Conservation (phyloP, 2,329 filamentous ascomycete genomes). For the Xylaria polymorpha region DNA sequence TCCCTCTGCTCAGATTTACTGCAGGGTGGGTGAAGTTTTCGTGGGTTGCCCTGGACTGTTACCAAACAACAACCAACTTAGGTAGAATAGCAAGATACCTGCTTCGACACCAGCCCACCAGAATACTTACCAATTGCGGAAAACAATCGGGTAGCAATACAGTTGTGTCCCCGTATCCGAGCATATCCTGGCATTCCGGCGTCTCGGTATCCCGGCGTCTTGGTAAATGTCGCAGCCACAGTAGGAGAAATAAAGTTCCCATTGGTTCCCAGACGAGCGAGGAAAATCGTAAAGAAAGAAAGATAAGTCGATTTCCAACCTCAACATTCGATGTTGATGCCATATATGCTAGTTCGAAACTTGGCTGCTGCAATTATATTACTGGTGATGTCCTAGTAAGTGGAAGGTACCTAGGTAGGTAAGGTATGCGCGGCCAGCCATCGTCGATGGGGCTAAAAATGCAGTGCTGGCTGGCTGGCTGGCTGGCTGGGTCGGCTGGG, state of each 20-base stretch:
- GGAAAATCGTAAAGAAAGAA: not conserved
- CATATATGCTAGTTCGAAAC: not conserved
- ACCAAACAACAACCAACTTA: too few species aligned
- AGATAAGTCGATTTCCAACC: not conserved
- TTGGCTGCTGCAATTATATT: not conserved
- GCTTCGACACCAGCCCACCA: not conserved
- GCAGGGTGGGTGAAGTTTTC: not conserved
- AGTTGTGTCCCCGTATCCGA: not conserved
- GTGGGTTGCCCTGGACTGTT: not conserved
- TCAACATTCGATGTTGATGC: not conserved
- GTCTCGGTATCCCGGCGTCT: not conserved
- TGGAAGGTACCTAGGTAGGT: too few species aligned
- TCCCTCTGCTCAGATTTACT: not conserved
- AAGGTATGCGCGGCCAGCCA: not conserved
- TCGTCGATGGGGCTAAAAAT: not conserved
- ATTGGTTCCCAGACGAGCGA: not conserved
- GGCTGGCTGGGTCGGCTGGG: too few species aligned
- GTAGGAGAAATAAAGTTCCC: not conserved
- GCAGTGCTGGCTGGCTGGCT: not conserved
- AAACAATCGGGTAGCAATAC: not conserved
- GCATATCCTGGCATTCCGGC: not conserved
- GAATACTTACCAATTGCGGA: not conserved
- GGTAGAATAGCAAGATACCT: not conserved
- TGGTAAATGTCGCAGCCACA: not conserved
- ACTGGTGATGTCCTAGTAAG: not conserved